These are phyloP conservation scores for Suillus bovinus DNA, from an alignment of 768 basidiomycete species.

Conservation along the genomic window DNA sequence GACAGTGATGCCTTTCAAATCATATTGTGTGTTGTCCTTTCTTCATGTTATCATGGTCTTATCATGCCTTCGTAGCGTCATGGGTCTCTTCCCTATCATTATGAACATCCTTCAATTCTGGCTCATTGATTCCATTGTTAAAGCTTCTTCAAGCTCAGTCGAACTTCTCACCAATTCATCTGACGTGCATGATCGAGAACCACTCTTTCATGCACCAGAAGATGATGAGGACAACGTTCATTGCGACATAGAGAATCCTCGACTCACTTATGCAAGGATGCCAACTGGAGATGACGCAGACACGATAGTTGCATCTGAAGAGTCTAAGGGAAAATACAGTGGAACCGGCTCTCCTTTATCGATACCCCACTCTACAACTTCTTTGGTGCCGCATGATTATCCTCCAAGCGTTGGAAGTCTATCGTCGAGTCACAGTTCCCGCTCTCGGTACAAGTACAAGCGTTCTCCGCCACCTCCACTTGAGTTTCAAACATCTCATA, in stretches of 20 bases:
- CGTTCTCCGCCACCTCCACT: slow-evolving; percentile 43
- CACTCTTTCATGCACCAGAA: slow-evolving; percentile 61
- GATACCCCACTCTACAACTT: slow-evolving; percentile 10
- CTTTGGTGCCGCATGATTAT: slow-evolving; percentile 38
- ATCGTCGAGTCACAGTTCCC: slow-evolving; percentile 20
- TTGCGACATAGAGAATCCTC: slow-evolving; percentile 49
- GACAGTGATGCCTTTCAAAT: slow-evolving; percentile 69
- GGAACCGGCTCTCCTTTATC: slow-evolving; percentile 19
- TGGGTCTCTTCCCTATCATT: slow-evolving; percentile 88
- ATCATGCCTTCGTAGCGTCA: slow-evolving; percentile 51
- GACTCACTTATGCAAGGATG: slow-evolving; percentile 36
- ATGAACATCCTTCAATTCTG: slow-evolving; percentile 95
- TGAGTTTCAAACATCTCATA: slow-evolving; percentile 31
- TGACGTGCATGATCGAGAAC: slow-evolving; percentile 52
- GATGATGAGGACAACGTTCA: slow-evolving; percentile 49
- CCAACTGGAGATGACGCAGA: slow-evolving; percentile 27
- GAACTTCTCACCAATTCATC: slow-evolving; percentile 42
- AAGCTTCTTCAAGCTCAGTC: slow-evolving; percentile 51
- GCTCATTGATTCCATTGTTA: slow-evolving; percentile 92
- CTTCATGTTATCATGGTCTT: slow-evolving; percentile 8
- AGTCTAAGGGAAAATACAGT: slow-evolving; percentile 14
- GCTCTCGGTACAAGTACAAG: slow-evolving; percentile 28
- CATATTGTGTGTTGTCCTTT: slow-evolving; percentile 62
- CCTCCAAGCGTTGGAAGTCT: slow-evolving; percentile 56
- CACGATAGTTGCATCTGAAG: slow-evolving; percentile 21